Percentiles rank a stretch among this genome's conserved stretches.
Evolutionary conservation across 257 asterid species (phyloP).

Genomic region (Nicotiana paniculata): DNA sequence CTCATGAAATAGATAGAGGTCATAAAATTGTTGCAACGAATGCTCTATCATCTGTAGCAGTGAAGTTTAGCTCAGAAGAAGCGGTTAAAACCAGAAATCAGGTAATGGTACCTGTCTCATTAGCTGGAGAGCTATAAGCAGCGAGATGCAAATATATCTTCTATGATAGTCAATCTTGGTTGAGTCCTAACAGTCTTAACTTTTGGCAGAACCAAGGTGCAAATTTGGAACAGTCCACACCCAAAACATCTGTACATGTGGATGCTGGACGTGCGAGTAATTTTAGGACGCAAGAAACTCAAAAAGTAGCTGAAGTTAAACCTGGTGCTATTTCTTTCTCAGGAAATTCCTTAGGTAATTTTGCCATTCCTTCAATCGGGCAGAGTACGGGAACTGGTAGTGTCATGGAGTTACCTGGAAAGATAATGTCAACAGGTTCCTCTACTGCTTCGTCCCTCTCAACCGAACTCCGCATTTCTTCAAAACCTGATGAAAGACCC

Average conservation of each 20-base stretch:
- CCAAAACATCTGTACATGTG: conserved; percentile 11
- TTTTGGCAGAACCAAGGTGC: conserved; percentile 5
- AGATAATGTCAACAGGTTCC: conserved; percentile 23
- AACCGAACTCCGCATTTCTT: conserved; percentile 1
- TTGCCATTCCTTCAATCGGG: conserved; percentile 31
- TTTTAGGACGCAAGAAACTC: conserved; percentile 14
- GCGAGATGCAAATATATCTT: background rate
- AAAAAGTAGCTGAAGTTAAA: conserved; percentile 34
- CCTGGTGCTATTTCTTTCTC: conserved; percentile 25
- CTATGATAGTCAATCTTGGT: background rate
- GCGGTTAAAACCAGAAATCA: conserved; percentile 19
- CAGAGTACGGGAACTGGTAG: conserved; percentile 22
- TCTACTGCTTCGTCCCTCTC: conserved; percentile 31
- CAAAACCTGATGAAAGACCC: conserved; percentile 20
- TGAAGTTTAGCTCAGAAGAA: conserved; percentile 19
- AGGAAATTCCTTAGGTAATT: conserved; percentile 27
- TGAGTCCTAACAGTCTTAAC: background rate
- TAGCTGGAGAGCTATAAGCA: background rate
- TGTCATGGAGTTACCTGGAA: conserved; percentile 28
- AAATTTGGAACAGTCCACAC: conserved; percentile 15
- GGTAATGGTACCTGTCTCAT: conserved; percentile 24
- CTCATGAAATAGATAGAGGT: conserved; percentile 6
- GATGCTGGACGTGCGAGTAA: conserved; percentile 11
- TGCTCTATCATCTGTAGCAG: conserved; percentile 12
- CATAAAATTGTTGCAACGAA: background rate